Conservation (phyloP, 176 grass and related monocot species). For the Eleusine coracana region DNA sequence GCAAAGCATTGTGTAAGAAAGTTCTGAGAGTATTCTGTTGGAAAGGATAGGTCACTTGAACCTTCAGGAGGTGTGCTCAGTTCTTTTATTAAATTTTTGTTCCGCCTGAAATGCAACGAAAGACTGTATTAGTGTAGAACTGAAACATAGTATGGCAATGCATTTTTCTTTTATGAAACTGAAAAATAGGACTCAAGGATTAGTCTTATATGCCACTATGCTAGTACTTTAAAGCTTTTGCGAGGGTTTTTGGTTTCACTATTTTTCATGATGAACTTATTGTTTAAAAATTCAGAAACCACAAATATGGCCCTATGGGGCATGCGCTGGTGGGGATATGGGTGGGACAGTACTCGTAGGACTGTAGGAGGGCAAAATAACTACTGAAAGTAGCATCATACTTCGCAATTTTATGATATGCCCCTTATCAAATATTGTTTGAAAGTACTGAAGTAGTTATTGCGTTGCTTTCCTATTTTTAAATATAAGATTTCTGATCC, state of each 20-base stretch:
- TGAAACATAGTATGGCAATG: not conserved
- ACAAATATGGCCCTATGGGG: not conserved
- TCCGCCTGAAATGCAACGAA: slow-evolving; percentile 55
- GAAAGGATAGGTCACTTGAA: slow-evolving; percentile 75
- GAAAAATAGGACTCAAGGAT: slow-evolving; percentile 8
- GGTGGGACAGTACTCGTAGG: too few relatives aligned
- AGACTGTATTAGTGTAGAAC: slow-evolving; percentile 8
- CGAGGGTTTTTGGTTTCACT: not conserved
- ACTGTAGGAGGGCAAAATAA: not conserved
- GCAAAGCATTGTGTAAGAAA: slow-evolving; percentile 74
- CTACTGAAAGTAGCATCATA: not conserved
- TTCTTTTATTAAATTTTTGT: slow-evolving; percentile 65
- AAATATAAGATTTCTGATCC: slow-evolving; percentile 11
- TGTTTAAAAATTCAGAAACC: slow-evolving; percentile 17
- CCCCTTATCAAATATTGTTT: not conserved
- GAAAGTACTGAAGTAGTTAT: not conserved
- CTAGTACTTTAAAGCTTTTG: slow-evolving; percentile 4
- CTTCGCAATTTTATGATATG: slow-evolving; percentile 28
- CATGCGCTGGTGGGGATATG: not conserved
- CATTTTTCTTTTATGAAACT: not conserved
- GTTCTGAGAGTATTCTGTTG: slow-evolving; percentile 65
- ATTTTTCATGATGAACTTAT: not conserved
- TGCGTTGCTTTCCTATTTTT: not conserved
- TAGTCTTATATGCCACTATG: not conserved
- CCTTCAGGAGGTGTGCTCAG: slow-evolving; percentile 57